phyloP scores from a whole-genome alignment of 2,329 filamentous ascomycete species.

The Fonsecaea pedrosoi region DNA sequence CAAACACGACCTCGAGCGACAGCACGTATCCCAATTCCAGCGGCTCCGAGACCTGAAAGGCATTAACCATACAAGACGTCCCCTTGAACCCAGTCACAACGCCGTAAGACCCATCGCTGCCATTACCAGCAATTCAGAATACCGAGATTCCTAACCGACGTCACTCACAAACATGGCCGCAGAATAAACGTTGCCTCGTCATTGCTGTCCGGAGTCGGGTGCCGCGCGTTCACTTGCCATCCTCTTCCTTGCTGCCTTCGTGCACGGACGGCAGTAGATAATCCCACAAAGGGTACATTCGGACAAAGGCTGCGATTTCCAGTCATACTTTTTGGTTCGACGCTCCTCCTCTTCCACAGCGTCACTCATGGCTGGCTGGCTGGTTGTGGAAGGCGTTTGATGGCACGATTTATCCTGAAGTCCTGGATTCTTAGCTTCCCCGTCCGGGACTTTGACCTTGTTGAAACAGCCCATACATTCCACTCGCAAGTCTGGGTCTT shows the following conservation, averaged over 20 bases:
- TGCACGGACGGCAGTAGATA: conserved; percentile 27
- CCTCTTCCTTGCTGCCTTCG: conserved; percentile 15
- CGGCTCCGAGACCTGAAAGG: not conserved
- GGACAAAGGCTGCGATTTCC: conserved; percentile 11
- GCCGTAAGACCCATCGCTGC: not conserved
- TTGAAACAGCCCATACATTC: conserved; percentile 36
- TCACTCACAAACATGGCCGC: not conserved
- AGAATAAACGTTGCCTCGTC: not conserved
- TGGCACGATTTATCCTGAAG: conserved; percentile 1
- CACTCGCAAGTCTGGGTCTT: conserved; percentile 18
- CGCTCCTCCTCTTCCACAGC: not conserved
- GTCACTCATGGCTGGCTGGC: not conserved
- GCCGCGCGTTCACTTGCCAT: conserved; percentile 1
- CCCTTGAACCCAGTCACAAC: not conserved
- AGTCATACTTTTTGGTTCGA: not conserved
- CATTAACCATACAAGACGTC: not conserved
- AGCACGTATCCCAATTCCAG: not conserved
- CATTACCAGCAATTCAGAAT: not conserved
- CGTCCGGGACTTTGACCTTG: conserved; percentile 17
- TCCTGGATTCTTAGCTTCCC: not conserved
- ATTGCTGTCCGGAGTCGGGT: not conserved
- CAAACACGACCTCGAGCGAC: not conserved
- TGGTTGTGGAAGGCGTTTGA: not conserved
- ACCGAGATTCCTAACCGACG: not conserved
- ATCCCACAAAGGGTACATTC: conserved; percentile 25